Conservation (phyloP, 2,329 filamentous ascomycete genomes). For the Botryotinia convoluta region DNA sequence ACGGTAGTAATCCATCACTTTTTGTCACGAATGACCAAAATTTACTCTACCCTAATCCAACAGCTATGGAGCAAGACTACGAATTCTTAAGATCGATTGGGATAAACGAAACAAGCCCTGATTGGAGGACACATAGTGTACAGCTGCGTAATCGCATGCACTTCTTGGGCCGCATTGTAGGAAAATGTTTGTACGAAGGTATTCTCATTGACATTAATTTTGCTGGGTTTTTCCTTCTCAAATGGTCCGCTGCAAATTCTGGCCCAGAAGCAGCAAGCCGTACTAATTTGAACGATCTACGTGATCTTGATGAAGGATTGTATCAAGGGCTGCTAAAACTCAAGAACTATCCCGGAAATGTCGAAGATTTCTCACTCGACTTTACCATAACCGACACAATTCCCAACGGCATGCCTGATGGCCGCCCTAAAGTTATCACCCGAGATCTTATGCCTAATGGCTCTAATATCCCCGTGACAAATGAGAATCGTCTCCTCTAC, state of each 20-base stretch:
- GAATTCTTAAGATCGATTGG: slow-evolving; percentile 54
- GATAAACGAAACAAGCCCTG: slow-evolving; percentile 50
- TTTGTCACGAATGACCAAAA: slow-evolving; percentile 86
- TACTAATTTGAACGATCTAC: slow-evolving; percentile 90
- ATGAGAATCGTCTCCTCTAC: slow-evolving; percentile 90
- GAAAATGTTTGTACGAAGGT: slow-evolving; percentile 96
- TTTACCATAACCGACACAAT: slow-evolving; percentile 84
- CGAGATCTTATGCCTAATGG: slow-evolving; percentile 76
- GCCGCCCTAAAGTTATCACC: slow-evolving; percentile 60
- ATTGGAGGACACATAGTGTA: slow-evolving; percentile 56
- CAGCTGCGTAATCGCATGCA: slow-evolving; percentile 75
- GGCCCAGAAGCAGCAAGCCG: slow-evolving; percentile 72
- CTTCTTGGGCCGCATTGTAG: slow-evolving; percentile 87
- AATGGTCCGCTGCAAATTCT: slow-evolving; percentile 78
- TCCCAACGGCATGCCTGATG: slow-evolving; percentile 42
- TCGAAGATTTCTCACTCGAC: slow-evolving; percentile 77
- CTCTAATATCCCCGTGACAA: slow-evolving; percentile 75
- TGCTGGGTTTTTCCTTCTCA: slow-evolving; percentile 91
- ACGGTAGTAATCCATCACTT: slow-evolving; percentile 53
- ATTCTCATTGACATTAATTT: slow-evolving; percentile 93
- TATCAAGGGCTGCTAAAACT: slow-evolving; percentile 81
- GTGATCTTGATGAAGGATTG: slow-evolving; percentile 84
- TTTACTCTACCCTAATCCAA: slow-evolving; percentile 84
- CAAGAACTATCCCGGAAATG: slow-evolving; percentile 81
- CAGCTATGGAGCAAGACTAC: slow-evolving; percentile 66